These are phyloP conservation scores for Termitomyces sp. DNA, from an alignment of 768 basidiomycete genomes.

Conservation along the genomic window DNA sequence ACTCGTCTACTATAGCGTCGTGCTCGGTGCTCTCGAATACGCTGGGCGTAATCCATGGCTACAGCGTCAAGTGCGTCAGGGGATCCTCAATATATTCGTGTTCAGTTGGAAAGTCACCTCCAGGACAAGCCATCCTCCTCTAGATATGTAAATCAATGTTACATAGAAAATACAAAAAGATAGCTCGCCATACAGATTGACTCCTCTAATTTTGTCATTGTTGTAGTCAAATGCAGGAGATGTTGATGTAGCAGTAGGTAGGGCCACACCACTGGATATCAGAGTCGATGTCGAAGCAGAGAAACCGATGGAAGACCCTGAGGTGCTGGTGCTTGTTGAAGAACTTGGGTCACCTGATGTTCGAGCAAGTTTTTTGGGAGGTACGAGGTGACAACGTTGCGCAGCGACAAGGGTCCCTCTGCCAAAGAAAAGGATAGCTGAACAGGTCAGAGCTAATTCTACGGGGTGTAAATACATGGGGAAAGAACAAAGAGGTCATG, in stretches of 20 bases:
- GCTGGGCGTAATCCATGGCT: constrained; percentile 82
- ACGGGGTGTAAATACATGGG: constrained; percentile 16
- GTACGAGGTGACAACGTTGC: constrained; percentile 26
- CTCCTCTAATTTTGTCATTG: constrained; percentile 46
- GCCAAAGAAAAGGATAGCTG: constrained; percentile 11
- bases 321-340: background rate
- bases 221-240: constrained; percentile 41
- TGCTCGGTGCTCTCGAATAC: constrained; percentile 64
- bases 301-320: constrained; percentile 4
- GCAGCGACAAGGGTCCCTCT: constrained; percentile 16
- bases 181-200: constrained; percentile 48
- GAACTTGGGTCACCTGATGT: constrained; percentile 4
- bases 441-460: constrained; percentile 19
- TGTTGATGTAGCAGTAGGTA: constrained; percentile 17
- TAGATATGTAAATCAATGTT: constrained; percentile 16
- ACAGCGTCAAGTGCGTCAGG: background rate
- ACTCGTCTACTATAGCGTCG: constrained; percentile 55
- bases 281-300: background rate
- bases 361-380: background rate
- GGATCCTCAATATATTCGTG: background rate
- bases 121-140: constrained; percentile 63
- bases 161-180: background rate
- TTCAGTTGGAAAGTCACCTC: constrained; percentile 34
- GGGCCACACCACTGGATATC: background rate
- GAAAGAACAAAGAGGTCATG: too few relatives aligned